Evolutionary conservation across 129 eudicot species (phyloP).

Genomic region (Centrapalus pauciflorus): DNA sequence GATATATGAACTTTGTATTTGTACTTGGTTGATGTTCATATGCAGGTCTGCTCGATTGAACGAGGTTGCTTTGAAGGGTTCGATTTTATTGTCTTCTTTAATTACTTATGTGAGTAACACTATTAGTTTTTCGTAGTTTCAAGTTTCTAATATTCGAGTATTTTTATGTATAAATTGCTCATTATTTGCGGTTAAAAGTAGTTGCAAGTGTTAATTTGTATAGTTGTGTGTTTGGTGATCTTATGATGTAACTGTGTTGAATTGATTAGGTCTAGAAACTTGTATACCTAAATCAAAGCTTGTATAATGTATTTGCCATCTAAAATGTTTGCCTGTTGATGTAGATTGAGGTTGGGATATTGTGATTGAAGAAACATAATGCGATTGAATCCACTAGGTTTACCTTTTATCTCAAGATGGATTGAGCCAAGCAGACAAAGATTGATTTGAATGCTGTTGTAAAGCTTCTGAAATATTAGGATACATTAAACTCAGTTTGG

Average conservation of each 20-base stretch:
- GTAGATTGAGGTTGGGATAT: neutral
- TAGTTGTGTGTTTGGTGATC: neutral
- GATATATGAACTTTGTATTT: neutral
- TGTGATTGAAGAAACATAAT: neutral
- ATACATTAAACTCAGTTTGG: too few relatives aligned
- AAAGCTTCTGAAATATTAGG: too few relatives aligned
- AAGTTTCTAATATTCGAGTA: neutral
- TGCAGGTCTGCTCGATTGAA: slow-evolving; percentile 5
- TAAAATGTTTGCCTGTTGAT: neutral
- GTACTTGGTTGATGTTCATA: neutral
- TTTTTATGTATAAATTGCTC: too few relatives aligned
- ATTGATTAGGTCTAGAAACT: neutral
- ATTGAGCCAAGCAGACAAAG: too few relatives aligned
- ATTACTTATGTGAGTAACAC: slow-evolving; percentile 8
- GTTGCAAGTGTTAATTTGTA: neutral
- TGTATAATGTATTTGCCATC: neutral
- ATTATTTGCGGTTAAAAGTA: neutral
- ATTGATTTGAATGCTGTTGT: too few relatives aligned
- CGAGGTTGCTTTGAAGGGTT: neutral
- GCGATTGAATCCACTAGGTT: neutral
- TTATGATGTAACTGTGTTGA: neutral
- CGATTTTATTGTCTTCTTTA: neutral
- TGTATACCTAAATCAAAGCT: neutral
- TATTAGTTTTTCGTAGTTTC: neutral
- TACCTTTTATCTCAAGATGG: neutral